Percentiles rank a stretch among this genome's conserved stretches.
phyloP scores from a whole-genome alignment of 768 basidiomycete genomes.

The Termitomyces sp. region DNA sequence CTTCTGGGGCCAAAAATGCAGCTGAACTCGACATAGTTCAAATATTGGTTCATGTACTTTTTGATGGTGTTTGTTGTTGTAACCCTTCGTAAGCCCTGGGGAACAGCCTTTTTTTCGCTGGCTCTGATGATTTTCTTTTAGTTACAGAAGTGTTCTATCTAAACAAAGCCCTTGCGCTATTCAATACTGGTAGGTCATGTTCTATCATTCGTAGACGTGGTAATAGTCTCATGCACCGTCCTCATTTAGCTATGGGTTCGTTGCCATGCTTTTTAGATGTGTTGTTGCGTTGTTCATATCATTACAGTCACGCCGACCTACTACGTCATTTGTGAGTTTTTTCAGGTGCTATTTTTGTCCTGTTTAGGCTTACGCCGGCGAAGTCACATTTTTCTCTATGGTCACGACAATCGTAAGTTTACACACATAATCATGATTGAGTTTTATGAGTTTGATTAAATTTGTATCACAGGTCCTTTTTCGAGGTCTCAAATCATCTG shows the following conservation, averaged over 20 bases:
- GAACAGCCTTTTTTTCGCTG: conserved; percentile 7
- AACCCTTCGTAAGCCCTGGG: conserved; percentile 58
- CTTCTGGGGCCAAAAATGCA: not conserved
- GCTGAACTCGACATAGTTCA: conserved; percentile 52
- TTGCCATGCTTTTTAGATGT: not conserved
- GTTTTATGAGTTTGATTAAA: not conserved
- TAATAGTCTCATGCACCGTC: conserved; percentile 54
- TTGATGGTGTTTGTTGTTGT: conserved; percentile 75
- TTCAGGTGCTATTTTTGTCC: not conserved
- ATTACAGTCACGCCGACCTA: conserved; percentile 76
- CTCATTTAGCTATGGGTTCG: conserved; percentile 14
- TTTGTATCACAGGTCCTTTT: conserved; percentile 60
- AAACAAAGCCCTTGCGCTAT: conserved; percentile 92
- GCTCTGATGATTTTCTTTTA: conserved; percentile 17
- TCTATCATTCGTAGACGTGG: conserved; percentile 5
- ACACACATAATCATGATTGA: not conserved
- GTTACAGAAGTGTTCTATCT: conserved; percentile 93
- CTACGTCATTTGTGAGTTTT: conserved; percentile 69
- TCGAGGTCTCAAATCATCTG: conserved; percentile 79
- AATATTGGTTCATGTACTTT: conserved; percentile 89
- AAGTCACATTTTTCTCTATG: conserved; percentile 82
- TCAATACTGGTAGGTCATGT: conserved; percentile 69
- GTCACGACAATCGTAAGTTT: conserved; percentile 69
- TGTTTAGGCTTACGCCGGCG: not conserved
- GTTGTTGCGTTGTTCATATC: conserved; percentile 13